A percentile compares a stretch with the other conserved stretches of the same genome.
These are phyloP conservation scores for Aspergillus unguis DNA, from an alignment of 2,329 filamentous ascomycete genomes.

Conservation along the genomic window DNA sequence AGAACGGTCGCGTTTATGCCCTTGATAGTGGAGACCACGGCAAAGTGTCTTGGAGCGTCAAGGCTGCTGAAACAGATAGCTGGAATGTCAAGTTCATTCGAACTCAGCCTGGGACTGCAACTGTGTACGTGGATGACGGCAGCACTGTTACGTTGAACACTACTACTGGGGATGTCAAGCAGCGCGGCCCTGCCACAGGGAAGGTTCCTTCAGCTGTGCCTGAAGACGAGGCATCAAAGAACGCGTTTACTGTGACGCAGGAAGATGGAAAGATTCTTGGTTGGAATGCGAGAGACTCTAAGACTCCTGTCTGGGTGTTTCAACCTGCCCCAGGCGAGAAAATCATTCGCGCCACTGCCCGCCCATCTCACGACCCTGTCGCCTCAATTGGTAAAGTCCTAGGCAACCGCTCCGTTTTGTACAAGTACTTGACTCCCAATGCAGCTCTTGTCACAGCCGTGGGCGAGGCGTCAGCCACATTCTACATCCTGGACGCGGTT, in stretches of 20 bases:
- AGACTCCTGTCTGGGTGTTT: constrained; percentile 67
- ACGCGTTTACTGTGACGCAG: constrained; percentile 42
- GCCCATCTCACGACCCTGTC: constrained; percentile 75
- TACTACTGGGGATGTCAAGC: constrained; percentile 42
- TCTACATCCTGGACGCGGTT: constrained; percentile 81
- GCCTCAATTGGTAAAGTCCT: constrained; percentile 94
- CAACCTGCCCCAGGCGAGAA: constrained; percentile 62
- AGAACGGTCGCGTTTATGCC: constrained; percentile 73
- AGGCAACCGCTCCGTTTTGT: constrained; percentile 85
- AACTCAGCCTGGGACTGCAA: constrained; percentile 58
- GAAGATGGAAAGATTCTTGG: constrained; percentile 43
- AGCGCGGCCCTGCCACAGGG: constrained; percentile 24
- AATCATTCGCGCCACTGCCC: constrained; percentile 65
- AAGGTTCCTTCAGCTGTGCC: constrained; percentile 34
- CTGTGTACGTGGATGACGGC: constrained; percentile 59
- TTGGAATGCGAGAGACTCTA: constrained; percentile 39
- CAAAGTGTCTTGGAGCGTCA: constrained; percentile 69
- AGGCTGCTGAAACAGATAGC: constrained; percentile 58
- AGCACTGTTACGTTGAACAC: constrained; percentile 55
- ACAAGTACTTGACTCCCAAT: constrained; percentile 95
- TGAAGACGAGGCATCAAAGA: constrained; percentile 26
- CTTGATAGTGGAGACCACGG: constrained; percentile 74
- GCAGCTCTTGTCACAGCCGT: constrained; percentile 71
- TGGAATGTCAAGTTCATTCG: constrained; percentile 69
- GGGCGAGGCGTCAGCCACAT: constrained; percentile 60